Percentiles rank a stretch among this genome's conserved stretches.
These are phyloP conservation scores for Malassezia furfur DNA, from an alignment of 1,284 basidiomycete species.

Conservation along the genomic window DNA sequence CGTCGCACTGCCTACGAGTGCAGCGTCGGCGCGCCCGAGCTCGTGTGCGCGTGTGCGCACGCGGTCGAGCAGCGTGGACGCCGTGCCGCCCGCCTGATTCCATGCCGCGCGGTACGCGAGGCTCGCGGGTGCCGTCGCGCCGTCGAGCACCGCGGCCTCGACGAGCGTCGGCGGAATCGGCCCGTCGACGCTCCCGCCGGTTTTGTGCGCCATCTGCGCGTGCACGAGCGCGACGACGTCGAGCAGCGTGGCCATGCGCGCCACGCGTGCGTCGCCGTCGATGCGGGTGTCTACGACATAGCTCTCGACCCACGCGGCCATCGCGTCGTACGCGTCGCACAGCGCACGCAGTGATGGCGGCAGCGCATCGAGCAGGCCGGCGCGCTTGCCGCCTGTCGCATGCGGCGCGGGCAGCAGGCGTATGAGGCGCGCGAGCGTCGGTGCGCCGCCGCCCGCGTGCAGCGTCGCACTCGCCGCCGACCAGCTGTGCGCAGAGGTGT, in stretches of 20 bases:
- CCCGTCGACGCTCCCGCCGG: neutral
- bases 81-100: constrained; percentile 25
- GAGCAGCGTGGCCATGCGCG: constrained; percentile 32
- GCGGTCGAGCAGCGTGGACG: neutral
- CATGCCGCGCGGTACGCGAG: constrained; percentile 36
- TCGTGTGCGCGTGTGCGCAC: neutral
- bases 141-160: constrained; percentile 36
- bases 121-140: constrained; percentile 33
- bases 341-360: constrained; percentile 8
- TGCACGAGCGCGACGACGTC: constrained; percentile 40
- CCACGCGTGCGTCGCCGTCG: constrained; percentile 30
- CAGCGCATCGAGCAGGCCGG: constrained; percentile 4
- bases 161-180: constrained; percentile 28
- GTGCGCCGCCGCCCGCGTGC: neutral
- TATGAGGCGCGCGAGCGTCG: neutral
- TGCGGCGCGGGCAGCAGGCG: constrained; percentile 6
- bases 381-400: neutral
- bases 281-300: constrained; percentile 40
- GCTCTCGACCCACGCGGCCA: constrained; percentile 32
- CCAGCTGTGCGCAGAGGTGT: neutral
- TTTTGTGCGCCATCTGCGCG: constrained; percentile 27
- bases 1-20: constrained; percentile 19
- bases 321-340: neutral
- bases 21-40: constrained; percentile 10
- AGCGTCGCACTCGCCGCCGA: neutral